These are phyloP conservation scores for Trichoderma breve DNA, from an alignment of 2,329 filamentous ascomycete species.

Conservation along the genomic window DNA sequence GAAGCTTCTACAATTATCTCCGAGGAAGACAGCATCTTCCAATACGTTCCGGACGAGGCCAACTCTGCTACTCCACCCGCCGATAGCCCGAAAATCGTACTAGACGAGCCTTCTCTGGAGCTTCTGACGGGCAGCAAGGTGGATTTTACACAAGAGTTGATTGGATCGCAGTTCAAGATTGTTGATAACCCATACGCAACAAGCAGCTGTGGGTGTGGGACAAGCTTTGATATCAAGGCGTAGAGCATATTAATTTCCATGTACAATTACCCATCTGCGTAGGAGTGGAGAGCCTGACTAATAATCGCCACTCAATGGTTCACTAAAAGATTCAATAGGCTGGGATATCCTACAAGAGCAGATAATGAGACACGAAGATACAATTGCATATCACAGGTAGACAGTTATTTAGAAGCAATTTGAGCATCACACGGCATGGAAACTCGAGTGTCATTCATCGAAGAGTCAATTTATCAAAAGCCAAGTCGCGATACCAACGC, in stretches of 20 bases:
- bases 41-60: slow-evolving; percentile 57
- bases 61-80: slow-evolving; percentile 30
- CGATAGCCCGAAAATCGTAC: slow-evolving; percentile 70
- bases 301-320: neutral
- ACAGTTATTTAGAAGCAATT: neutral
- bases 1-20: slow-evolving; percentile 40
- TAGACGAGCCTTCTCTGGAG: slow-evolving; percentile 85
- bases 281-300: neutral
- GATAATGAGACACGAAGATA: neutral
- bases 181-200: slow-evolving; percentile 87
- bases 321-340: neutral
- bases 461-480: slow-evolving; percentile 40
- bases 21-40: slow-evolving; percentile 87
- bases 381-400: neutral
- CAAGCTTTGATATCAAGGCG: slow-evolving; percentile 90
- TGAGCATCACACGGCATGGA: slow-evolving; percentile 26
- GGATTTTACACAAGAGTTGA: slow-evolving; percentile 94
- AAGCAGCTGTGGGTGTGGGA: slow-evolving; percentile 95
- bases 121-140: slow-evolving; percentile 90
- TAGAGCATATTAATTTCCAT: slow-evolving; percentile 29
- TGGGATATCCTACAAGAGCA: neutral
- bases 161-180: slow-evolving; percentile 87
- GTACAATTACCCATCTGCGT: neutral
- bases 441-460: slow-evolving; percentile 43
- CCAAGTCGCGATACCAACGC: slow-evolving; percentile 42